Percentiles rank a stretch among this genome's conserved stretches.
phyloP scores from a whole-genome alignment of 768 basidiomycete genomes.

The Tephrocybe sp. region DNA sequence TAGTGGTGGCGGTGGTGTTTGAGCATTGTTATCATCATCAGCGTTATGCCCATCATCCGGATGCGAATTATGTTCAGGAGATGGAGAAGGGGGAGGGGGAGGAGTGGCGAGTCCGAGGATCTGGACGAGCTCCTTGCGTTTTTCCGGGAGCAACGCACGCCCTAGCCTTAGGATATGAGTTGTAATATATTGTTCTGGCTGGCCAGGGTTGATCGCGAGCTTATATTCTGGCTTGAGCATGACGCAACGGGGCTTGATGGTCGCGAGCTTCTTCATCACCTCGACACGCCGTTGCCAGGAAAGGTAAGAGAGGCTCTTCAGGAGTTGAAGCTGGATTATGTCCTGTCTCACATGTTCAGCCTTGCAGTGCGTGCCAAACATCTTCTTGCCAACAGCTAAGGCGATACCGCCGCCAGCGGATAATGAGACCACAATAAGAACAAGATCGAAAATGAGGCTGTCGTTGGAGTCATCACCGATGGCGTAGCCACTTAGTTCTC shows the following conservation, averaged over 20 bases:
- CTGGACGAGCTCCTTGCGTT: not conserved
- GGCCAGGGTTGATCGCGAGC: not conserved
- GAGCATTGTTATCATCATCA: no score
- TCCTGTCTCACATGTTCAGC: slow-evolving; percentile 4
- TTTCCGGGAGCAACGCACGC: not conserved
- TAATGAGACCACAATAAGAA: not conserved
- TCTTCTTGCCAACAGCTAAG: not conserved
- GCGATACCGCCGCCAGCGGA: slow-evolving; percentile 2
- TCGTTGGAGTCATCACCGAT: not conserved
- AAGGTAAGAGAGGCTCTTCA: slow-evolving; percentile 1
- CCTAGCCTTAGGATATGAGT: not conserved
- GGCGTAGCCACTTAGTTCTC: slow-evolving; percentile 1
- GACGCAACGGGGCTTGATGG: not conserved
- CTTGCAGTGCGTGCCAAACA: not conserved
- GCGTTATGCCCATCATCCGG: no score
- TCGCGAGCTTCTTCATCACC: not conserved
- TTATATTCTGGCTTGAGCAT: not conserved
- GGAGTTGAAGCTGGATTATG: not conserved
- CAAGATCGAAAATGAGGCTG: not conserved
- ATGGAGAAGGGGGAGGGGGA: not conserved
- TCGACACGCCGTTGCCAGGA: not conserved
- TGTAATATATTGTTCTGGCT: not conserved
- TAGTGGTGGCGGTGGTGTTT: no score
- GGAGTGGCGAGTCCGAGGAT: not conserved
- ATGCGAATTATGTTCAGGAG: no score